Evolutionary conservation across 208 protist species (phyloP), one percentile per base, ranked within the genome.

Genomic region (Acanthamoeba royreba): DNA sequence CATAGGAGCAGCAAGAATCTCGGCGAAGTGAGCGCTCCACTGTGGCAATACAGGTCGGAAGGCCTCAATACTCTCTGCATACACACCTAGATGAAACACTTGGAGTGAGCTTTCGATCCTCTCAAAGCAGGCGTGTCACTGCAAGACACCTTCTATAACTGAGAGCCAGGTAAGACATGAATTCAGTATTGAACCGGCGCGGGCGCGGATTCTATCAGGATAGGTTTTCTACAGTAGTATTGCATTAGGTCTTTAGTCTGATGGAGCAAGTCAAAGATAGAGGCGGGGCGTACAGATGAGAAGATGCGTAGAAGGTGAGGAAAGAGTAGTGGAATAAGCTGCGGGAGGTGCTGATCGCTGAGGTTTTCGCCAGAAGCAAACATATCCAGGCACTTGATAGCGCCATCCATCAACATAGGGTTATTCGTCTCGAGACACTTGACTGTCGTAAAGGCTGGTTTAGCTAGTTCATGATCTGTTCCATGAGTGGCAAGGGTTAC

Each of bases 261-360:
- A 74, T 40, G 13, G 0, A 85, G n/a, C 33, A 52, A 53, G 42
- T 17, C 4, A 11, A 17, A 7, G 74, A 38, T 40, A 17, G 25
- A 43, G 86, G 11, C 4, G 28, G n/a, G 0, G 72, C 86, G 17
- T 40, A 92, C 86, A 33, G 53, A 63, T 15, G 86, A 92, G 31
- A 92, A 92, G 40, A 92, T 25, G 35, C 55, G 86, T 33, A 92
- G 28, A 5, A 92, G 45, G 55, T 42, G 53, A 7, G 86, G 86
- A 42, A 92, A 74, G 22, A 92, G 58, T 3, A 69, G 49, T 15
- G 86, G 86, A 22, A 92, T 43, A n/a, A 92, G 86, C 25, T 47
- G 33, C 4, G 86, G 86, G 33, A 92, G 86, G 86, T 92, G 86
- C 55, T 92, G 22, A n/a, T 92, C 86, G 86, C 86, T 92, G 53